phyloP scores from a whole-genome alignment of 2,329 filamentous ascomycete species.

The Neobulgaria alba region DNA sequence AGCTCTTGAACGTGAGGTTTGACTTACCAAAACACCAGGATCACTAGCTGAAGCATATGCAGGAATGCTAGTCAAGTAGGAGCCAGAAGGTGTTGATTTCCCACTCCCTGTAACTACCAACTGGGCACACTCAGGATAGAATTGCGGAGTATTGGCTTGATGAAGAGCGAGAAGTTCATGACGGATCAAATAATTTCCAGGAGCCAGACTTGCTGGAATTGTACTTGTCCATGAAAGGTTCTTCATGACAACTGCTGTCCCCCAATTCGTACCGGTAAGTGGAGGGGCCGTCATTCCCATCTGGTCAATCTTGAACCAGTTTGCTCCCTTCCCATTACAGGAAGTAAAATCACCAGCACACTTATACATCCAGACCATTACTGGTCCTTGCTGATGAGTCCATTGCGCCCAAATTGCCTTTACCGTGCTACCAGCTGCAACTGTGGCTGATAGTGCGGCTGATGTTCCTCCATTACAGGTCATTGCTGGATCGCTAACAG shows the following conservation, averaged over 20 bases:
- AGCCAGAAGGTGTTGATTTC: slow-evolving; percentile 30
- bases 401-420: slow-evolving; percentile 46
- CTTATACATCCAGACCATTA: slow-evolving; percentile 50
- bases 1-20: too few relatives aligned
- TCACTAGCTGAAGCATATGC: slow-evolving; percentile 16
- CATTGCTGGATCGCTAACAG: slow-evolving; percentile 39
- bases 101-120: slow-evolving; percentile 42
- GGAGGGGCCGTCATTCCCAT: slow-evolving; percentile 39
- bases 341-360: slow-evolving; percentile 39
- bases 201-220: slow-evolving; percentile 39
- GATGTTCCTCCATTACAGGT: slow-evolving; percentile 48
- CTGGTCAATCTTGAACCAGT: slow-evolving; percentile 53
- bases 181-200: slow-evolving; percentile 47
- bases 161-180: slow-evolving; percentile 50
- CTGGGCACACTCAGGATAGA: slow-evolving; percentile 50
- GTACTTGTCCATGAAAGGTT: slow-evolving; percentile 41
- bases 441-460: slow-evolving; percentile 35
- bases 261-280: slow-evolving; percentile 39
- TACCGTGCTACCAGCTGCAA: slow-evolving; percentile 39
- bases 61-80: slow-evolving; percentile 20
- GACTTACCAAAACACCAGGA: slow-evolving; percentile 24
- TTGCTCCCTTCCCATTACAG: slow-evolving; percentile 42
- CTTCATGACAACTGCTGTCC: slow-evolving; percentile 37
- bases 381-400: slow-evolving; percentile 49
- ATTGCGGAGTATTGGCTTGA: slow-evolving; percentile 42